A percentile compares a stretch with the other conserved stretches of the same genome.
Conservation (phyloP, 371 early-diverging fungal species). For the Mucor racemosus region DNA sequence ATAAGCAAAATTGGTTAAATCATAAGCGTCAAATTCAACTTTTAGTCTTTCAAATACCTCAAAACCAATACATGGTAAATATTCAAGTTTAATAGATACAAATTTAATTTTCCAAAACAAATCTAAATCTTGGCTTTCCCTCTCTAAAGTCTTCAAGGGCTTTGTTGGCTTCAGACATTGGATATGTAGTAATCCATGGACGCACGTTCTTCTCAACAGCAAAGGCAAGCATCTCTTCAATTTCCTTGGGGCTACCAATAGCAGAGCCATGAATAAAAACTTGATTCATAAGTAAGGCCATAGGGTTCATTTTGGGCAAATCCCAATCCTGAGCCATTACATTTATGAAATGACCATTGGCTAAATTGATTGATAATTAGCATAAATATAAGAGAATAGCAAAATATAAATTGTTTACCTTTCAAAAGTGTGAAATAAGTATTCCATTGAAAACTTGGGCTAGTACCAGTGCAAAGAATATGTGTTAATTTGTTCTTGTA, state of each 20-base stretch:
- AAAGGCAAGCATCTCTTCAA: slow-evolving; percentile 67
- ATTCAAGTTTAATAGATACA: too few species aligned
- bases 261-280: slow-evolving; percentile 62
- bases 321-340: slow-evolving; percentile 60
- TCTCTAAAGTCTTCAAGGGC: slow-evolving; percentile 45
- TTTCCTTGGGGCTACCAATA: slow-evolving; percentile 57
- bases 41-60: too few species aligned
- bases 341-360: slow-evolving; percentile 54
- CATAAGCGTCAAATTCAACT: too few species aligned
- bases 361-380: too few species aligned
- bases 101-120: too few species aligned
- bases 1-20: too few species aligned
- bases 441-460: too few species aligned
- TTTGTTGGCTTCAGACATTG: slow-evolving; percentile 62
- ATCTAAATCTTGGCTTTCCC: too few species aligned
- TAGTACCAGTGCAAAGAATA: slow-evolving; percentile 29
- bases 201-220: slow-evolving; percentile 62
- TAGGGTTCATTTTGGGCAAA: slow-evolving; percentile 8
- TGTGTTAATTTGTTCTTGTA: background rate
- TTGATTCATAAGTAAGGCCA: slow-evolving; percentile 23
- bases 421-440: too few species aligned
- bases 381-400: too few species aligned
- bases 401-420: too few species aligned
- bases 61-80: too few species aligned
- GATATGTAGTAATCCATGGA: slow-evolving; percentile 63